These are phyloP conservation scores for Heterobasidion irregulare DNA, from an alignment of 1,284 basidiomycete genomes.

Conservation along the genomic window DNA sequence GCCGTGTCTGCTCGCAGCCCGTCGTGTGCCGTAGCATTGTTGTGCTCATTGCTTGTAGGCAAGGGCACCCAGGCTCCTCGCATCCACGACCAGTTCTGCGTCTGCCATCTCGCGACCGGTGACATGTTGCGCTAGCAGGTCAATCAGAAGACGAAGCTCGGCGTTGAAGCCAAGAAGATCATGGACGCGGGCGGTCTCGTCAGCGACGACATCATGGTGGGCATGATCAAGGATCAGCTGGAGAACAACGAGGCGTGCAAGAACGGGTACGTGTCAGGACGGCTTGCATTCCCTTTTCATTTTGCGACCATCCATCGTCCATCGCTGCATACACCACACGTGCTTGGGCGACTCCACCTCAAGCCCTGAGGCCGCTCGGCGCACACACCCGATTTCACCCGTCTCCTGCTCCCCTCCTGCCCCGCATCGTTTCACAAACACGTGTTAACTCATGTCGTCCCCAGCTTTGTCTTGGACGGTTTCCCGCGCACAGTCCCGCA, in stretches of 20 bases:
- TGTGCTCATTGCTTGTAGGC: slow-evolving; percentile 37
- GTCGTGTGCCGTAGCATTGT: too few species aligned
- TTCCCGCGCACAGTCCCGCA: slow-evolving; percentile 99
- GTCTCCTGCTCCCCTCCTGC: not conserved
- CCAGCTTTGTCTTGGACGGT: slow-evolving; percentile 94
- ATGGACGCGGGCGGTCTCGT: slow-evolving; percentile 96
- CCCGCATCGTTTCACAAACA: not conserved
- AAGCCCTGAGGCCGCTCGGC: not conserved
- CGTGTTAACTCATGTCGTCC: not conserved
- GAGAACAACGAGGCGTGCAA: slow-evolving; percentile 90
- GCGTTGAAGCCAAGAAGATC: slow-evolving; percentile 92
- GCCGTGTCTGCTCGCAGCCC: slow-evolving; percentile 20
- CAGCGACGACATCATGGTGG: slow-evolving; percentile 94
- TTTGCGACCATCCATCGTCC: too few species aligned
- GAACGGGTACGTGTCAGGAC: slow-evolving; percentile 61
- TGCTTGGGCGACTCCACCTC: too few species aligned
- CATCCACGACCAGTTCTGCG: slow-evolving; percentile 88
- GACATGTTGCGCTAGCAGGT: slow-evolving; percentile 99
- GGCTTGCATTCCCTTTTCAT: slow-evolving; percentile 1
- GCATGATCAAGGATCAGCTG: slow-evolving; percentile 95
- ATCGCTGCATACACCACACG: too few species aligned
- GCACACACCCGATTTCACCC: not conserved
- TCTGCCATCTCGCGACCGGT: slow-evolving; percentile 97
- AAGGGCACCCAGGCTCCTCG: slow-evolving; percentile 97
- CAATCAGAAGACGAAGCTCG: slow-evolving; percentile 78